Evolutionary conservation across 495 filamentous ascomycete species (phyloP).

Genomic region (Hyaloscypha hepaticicola): DNA sequence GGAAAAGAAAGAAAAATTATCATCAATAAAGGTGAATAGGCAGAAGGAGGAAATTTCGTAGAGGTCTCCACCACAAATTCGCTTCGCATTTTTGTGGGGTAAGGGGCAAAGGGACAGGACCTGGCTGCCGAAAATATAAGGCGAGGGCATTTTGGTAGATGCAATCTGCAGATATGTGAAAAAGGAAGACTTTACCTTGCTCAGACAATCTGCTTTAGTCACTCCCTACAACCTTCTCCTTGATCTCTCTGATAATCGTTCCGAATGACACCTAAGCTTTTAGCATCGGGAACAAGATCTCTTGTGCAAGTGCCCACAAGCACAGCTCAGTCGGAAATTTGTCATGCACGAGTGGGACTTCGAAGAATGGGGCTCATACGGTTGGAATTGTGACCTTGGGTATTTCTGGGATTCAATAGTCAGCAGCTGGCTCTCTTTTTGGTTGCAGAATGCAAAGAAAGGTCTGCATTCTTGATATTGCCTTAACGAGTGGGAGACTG

Average conservation of each 20-base stretch:
- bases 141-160: too few species aligned
- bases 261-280: neutral
- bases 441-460: neutral
- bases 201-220: too few species aligned
- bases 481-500: neutral
- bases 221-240: neutral
- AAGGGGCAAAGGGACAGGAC: too few species aligned
- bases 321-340: too few species aligned
- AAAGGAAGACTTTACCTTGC: too few species aligned
- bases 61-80: slow-evolving; percentile 1
- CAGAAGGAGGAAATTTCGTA: neutral
- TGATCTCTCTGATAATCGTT: neutral
- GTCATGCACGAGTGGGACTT: too few species aligned
- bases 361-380: neutral
- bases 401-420: neutral
- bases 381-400: neutral
- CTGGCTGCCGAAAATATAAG: too few species aligned
- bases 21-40: neutral
- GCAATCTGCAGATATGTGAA: too few species aligned
- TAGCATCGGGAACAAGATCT: neutral
- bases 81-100: too few species aligned
- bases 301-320: too few species aligned
- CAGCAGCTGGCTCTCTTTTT: neutral
- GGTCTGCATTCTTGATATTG: neutral
- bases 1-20: neutral